Evolutionary conservation across 768 basidiomycete species (phyloP).

Genomic region (Pilatotrama ljubarskyi): DNA sequence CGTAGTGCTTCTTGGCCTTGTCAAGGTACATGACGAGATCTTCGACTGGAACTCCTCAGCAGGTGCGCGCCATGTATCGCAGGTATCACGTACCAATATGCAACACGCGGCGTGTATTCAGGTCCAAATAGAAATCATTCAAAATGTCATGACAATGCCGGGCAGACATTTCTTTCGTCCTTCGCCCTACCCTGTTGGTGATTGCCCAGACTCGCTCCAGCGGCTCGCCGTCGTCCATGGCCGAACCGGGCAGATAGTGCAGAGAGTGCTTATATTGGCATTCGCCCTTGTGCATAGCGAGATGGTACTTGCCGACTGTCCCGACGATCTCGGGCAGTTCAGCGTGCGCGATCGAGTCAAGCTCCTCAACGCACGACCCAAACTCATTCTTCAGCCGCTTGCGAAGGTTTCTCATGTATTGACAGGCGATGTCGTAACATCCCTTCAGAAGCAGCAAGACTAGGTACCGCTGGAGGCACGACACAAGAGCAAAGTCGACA

Average conservation of each 20-base stretch:
- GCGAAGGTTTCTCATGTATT: constrained; percentile 19
- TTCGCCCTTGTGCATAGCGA: constrained; percentile 7
- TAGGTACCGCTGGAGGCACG: constrained; percentile 15
- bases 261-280: constrained; percentile 16
- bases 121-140: constrained; percentile 17
- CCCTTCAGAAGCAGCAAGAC: constrained; percentile 2
- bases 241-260: constrained; percentile 7
- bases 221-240: constrained; percentile 15
- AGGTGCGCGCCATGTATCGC: neutral
- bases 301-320: constrained; percentile 22
- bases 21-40: neutral
- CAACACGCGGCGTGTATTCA: constrained; percentile 10
- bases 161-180: constrained; percentile 20
- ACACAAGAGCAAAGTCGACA: constrained; percentile 15
- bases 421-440: constrained; percentile 32
- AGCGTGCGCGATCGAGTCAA: neutral
- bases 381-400: constrained; percentile 15
- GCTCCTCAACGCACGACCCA: neutral
- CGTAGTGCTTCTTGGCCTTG: neutral
- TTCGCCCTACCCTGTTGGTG: neutral
- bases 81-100: constrained; percentile 10
- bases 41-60: neutral
- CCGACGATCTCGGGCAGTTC: constrained; percentile 1
- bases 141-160: constrained; percentile 24
- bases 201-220: constrained; percentile 17